phyloP scores from a whole-genome alignment of 2,329 filamentous ascomycete genomes.

The Biscogniauxia sp. region DNA sequence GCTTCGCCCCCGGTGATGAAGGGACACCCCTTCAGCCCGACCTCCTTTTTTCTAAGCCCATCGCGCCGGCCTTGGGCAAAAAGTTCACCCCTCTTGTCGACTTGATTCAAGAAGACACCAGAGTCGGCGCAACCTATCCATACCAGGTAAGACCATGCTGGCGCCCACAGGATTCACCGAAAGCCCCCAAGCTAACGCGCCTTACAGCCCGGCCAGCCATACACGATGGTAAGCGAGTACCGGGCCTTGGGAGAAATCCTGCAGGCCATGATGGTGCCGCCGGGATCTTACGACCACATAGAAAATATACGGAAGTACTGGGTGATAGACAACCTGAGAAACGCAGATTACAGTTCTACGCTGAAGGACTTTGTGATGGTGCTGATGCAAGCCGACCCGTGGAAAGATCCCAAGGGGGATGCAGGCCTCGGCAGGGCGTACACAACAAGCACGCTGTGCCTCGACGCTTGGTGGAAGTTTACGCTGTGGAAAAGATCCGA shows the following conservation, averaged over 20 bases:
- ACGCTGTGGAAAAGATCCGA: background rate
- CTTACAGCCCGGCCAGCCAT: conserved; percentile 26
- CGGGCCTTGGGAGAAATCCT: conserved; percentile 31
- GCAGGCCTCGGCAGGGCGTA: conserved; percentile 7
- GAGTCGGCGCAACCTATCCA: conserved; percentile 22
- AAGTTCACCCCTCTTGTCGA: conserved; percentile 12
- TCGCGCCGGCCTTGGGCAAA: conserved; percentile 23
- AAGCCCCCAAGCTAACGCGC: conserved; percentile 9
- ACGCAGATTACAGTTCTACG: conserved; percentile 16
- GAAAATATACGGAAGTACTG: conserved; percentile 8
- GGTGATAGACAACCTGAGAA: conserved; percentile 14
- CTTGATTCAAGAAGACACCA: conserved; percentile 17
- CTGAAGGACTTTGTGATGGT: conserved; percentile 25
- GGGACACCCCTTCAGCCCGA: conserved; percentile 1
- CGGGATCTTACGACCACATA: conserved; percentile 14
- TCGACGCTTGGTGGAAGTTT: conserved; percentile 1
- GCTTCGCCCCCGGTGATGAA: conserved; percentile 27
- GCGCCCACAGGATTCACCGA: background rate
- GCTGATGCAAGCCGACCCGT: conserved; percentile 27
- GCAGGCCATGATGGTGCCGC: conserved; percentile 31
- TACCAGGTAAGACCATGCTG: conserved; percentile 20
- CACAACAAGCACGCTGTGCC: conserved; percentile 18
- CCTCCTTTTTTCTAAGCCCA: conserved; percentile 16
- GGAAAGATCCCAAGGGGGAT: conserved; percentile 8
- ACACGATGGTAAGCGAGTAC: conserved; percentile 32